Conservation (phyloP, 768 basidiomycete genomes). For the Daedaleopsis sinensis region DNA sequence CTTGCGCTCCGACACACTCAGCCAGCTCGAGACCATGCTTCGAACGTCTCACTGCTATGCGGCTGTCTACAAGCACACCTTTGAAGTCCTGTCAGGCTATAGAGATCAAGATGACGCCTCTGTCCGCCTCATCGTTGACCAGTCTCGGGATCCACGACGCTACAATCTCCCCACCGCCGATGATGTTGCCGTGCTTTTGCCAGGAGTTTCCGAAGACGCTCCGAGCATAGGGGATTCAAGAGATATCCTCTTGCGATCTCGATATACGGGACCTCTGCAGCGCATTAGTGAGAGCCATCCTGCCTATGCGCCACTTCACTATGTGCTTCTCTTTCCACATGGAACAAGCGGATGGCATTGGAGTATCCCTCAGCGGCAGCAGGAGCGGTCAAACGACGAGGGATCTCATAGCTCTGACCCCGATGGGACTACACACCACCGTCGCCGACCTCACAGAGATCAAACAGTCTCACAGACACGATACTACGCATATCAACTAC, state of each 20-base stretch:
- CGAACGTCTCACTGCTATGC: slow-evolving; percentile 4
- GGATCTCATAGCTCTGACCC: too few species aligned
- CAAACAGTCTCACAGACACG: slow-evolving; percentile 17
- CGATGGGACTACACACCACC: slow-evolving; percentile 17
- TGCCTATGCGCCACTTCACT: slow-evolving; percentile 43
- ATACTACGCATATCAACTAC: slow-evolving; percentile 38
- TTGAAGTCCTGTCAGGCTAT: slow-evolving; percentile 10
- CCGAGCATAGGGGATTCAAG: too few species aligned
- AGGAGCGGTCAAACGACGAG: too few species aligned
- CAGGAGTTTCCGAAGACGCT: too few species aligned
- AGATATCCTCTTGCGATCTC: too few species aligned
- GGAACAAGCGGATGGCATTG: slow-evolving; percentile 43
- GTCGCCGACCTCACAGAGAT: too few species aligned
- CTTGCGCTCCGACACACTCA: slow-evolving; percentile 14
- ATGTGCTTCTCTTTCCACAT: slow-evolving; percentile 46
- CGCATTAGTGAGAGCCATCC: slow-evolving; percentile 39
- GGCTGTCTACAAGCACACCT: slow-evolving; percentile 15
- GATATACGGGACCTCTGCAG: slow-evolving; percentile 12
- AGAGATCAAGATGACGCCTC: background rate
- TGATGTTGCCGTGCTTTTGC: background rate
- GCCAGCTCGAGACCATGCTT: slow-evolving; percentile 17
- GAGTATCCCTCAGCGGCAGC: too few species aligned
- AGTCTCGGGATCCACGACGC: slow-evolving; percentile 30
- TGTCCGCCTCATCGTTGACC: background rate
- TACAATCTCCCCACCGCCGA: slow-evolving; percentile 49